Conservation (phyloP, 1,284 basidiomycete species). For the Kwoniella shivajii region DNA sequence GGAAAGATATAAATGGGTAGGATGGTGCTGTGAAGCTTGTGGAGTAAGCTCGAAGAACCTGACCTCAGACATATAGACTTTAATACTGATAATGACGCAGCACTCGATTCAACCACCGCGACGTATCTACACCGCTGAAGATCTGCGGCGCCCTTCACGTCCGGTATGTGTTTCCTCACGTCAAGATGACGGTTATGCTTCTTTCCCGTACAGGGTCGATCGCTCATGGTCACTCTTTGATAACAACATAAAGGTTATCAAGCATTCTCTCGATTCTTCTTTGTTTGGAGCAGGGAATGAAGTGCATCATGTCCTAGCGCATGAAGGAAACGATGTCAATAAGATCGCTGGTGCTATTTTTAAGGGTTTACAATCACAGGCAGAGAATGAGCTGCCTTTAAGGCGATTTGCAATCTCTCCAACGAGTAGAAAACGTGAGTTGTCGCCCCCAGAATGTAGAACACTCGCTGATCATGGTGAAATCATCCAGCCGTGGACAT, state of each 20-base stretch:
- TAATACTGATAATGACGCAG: slow-evolving; percentile 1
- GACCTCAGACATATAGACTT: background rate
- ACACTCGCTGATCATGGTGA: background rate
- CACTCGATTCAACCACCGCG: slow-evolving; percentile 18
- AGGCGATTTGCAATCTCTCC: slow-evolving; percentile 20
- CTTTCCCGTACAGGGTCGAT: slow-evolving; percentile 20
- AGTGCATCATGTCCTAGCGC: slow-evolving; percentile 33
- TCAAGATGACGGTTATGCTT: slow-evolving; percentile 34
- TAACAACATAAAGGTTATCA: slow-evolving; percentile 43
- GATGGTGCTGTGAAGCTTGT: slow-evolving; percentile 46
- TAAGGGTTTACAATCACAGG: slow-evolving; percentile 22
- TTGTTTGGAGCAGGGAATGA: slow-evolving; percentile 23
- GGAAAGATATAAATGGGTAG: slow-evolving; percentile 43
- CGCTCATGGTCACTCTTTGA: slow-evolving; percentile 29
- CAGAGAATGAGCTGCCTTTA: slow-evolving; percentile 20
- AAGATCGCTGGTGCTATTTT: slow-evolving; percentile 10
- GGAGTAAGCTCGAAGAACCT: slow-evolving; percentile 14
- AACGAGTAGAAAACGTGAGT: slow-evolving; percentile 26
- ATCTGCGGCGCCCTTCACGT: slow-evolving; percentile 26
- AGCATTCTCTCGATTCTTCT: slow-evolving; percentile 24
- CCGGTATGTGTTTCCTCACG: slow-evolving; percentile 37
- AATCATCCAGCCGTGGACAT: slow-evolving; percentile 28
- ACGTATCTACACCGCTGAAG: slow-evolving; percentile 27
- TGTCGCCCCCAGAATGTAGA: background rate
- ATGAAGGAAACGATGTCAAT: slow-evolving; percentile 20